Percentiles rank a stretch among this genome's conserved stretches.
Conservation (phyloP, 768 basidiomycete species). For the Lentinula sp. region DNA sequence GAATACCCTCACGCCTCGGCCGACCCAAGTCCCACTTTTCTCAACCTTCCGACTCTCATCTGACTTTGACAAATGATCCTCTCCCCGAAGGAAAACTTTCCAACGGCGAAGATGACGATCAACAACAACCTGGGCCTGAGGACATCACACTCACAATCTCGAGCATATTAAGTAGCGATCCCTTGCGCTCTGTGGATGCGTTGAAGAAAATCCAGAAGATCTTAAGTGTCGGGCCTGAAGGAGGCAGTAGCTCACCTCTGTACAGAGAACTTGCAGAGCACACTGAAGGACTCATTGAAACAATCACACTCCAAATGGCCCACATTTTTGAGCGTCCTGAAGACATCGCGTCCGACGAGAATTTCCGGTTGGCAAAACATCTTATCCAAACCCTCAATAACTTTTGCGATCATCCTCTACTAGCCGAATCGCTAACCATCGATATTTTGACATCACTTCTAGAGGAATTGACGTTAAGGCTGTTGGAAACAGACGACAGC, state of each 20-base stretch:
- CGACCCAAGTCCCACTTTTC: conserved; percentile 51
- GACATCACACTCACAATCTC: conserved; percentile 81
- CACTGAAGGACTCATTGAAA: conserved; percentile 81
- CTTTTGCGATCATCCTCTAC: conserved; percentile 84
- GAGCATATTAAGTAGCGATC: conserved; percentile 84
- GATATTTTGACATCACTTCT: conserved; percentile 82
- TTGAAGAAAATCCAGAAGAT: conserved; percentile 91
- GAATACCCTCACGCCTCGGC: conserved; percentile 71
- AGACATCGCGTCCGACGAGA: conserved; percentile 66
- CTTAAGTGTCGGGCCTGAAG: conserved; percentile 69
- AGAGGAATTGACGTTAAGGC: conserved; percentile 84
- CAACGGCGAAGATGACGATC: background rate
- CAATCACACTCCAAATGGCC: conserved; percentile 86
- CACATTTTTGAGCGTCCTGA: conserved; percentile 84
- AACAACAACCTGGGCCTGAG: conserved; percentile 24
- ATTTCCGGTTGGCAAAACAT: conserved; percentile 94
- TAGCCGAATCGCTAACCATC: conserved; percentile 84
- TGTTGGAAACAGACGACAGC: conserved; percentile 92
- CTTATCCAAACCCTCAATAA: conserved; percentile 94
- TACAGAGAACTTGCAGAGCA: conserved; percentile 78
- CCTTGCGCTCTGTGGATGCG: conserved; percentile 82
- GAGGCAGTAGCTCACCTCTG: conserved; percentile 57
- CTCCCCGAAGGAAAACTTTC: background rate
- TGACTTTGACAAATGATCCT: conserved; percentile 7
- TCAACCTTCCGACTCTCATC: conserved; percentile 13